phyloP scores from a whole-genome alignment of 192 early-diverging fungal species.

The Rhizophlyctis rosea region DNA sequence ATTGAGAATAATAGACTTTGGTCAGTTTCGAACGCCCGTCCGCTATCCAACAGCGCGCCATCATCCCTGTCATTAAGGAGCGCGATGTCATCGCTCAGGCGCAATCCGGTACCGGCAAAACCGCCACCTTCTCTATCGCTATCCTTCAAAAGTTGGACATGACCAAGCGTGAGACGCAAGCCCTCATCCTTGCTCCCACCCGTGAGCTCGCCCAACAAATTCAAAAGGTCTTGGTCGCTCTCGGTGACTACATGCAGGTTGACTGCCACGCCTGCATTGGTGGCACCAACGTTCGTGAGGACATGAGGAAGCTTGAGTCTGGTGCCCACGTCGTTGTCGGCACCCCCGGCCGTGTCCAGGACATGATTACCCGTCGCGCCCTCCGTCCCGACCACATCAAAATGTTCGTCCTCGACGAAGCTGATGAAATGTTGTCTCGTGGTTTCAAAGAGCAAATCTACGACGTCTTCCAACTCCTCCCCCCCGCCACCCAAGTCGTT shows the following conservation, averaged over 20 bases:
- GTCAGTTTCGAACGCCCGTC: conserved; percentile 94
- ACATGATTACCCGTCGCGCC: conserved; percentile 94
- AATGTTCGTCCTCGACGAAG: conserved; percentile 99
- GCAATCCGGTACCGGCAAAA: conserved; percentile 99
- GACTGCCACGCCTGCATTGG: conserved; percentile 96
- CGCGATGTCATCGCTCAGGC: conserved; percentile 99
- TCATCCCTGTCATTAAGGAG: conserved; percentile 90
- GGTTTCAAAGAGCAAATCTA: conserved; percentile 99
- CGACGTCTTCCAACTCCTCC: conserved; percentile 91
- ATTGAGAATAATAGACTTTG: background rate
- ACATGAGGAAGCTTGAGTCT: conserved; percentile 71
- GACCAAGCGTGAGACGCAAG: conserved; percentile 77
- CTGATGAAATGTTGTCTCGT: conserved; percentile 97
- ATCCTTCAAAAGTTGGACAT: conserved; percentile 92
- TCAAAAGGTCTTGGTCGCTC: conserved; percentile 89
- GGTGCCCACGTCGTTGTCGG: conserved; percentile 95
- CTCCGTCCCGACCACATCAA: conserved; percentile 84
- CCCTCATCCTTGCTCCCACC: conserved; percentile 95
- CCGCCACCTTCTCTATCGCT: conserved; percentile 99
- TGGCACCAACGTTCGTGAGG: conserved; percentile 91
- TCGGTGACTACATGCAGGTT: conserved; percentile 94
- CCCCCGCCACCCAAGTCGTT: conserved; percentile 89
- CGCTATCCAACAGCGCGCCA: conserved; percentile 94
- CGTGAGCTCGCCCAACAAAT: conserved; percentile 99
- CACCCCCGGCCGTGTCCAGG: conserved; percentile 96